phyloP scores from a whole-genome alignment of 2,329 filamentous ascomycete genomes.

The Byssothecium circinans region DNA sequence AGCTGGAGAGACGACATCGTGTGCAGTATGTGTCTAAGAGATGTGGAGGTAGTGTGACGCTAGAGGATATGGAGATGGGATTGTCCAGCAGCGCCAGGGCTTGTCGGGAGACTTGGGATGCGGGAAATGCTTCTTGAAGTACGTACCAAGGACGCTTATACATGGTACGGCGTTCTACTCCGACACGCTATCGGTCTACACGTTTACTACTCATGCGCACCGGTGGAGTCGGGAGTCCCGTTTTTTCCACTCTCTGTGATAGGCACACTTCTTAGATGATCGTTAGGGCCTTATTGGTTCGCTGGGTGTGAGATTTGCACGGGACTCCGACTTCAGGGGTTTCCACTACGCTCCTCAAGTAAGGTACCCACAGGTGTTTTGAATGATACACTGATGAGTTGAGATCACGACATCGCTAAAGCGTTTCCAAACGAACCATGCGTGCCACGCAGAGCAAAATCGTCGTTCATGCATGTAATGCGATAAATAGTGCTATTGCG shows the following conservation, averaged over 20 bases:
- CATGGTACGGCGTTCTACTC: background rate
- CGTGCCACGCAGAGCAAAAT: too few species aligned
- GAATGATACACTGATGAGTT: constrained; percentile 1
- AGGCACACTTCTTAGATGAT: too few species aligned
- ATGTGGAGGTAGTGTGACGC: background rate
- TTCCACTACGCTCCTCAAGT: too few species aligned
- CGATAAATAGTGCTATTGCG: constrained; percentile 1
- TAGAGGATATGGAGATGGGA: background rate
- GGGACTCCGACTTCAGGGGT: too few species aligned
- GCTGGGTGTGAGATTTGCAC: too few species aligned
- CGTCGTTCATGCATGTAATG: background rate
- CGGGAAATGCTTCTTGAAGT: background rate
- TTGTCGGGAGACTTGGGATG: background rate
- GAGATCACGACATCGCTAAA: background rate
- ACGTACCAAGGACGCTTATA: background rate
- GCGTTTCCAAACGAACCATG: background rate
- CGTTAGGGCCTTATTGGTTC: too few species aligned
- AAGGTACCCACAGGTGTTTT: background rate
- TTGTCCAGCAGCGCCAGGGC: background rate
- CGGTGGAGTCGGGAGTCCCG: too few species aligned
- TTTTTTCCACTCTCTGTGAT: too few species aligned
- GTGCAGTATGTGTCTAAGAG: background rate
- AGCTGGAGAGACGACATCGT: constrained; percentile 1
- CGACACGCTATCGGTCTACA: background rate
- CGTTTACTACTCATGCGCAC: too few species aligned